Evolutionary conservation across 164 flowering plant genomes (phyloP).

Genomic region (Hamamelis virginiana): DNA sequence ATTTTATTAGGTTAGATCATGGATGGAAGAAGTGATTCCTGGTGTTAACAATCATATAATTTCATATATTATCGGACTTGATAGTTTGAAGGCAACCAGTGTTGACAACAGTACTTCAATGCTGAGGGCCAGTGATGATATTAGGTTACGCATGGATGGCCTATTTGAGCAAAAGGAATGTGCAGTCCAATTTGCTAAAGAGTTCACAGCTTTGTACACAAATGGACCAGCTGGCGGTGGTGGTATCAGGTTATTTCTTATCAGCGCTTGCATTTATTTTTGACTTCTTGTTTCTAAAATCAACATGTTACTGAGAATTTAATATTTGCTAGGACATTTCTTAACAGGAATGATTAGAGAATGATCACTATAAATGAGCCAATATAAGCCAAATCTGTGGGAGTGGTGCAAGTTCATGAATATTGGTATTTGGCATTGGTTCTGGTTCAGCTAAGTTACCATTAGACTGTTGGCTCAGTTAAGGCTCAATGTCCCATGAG

Average conservation of each 20-base stretch:
- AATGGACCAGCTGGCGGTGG: conserved; percentile 99
- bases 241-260: conserved; percentile 68
- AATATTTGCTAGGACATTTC: not conserved
- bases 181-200: conserved; percentile 65
- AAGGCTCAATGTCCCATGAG: no score
- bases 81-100: conserved; percentile 68
- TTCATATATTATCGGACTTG: conserved; percentile 83
- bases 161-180: conserved; percentile 73
- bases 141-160: conserved; percentile 91
- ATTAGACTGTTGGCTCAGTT: no score
- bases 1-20: conserved; percentile 69
- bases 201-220: conserved; percentile 86
- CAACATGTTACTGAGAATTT: not conserved
- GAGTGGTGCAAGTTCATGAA: not conserved
- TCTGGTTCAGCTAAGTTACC: not conserved
- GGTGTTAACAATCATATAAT: conserved; percentile 46
- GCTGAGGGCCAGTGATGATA: conserved; percentile 39
- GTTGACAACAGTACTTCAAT: conserved; percentile 11
- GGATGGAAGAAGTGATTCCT: conserved; percentile 81
- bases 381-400: not conserved
- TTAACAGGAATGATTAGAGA: not conserved
- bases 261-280: conserved; percentile 6
- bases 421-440: not conserved
- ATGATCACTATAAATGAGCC: not conserved
- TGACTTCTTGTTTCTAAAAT: not conserved